A percentile compares a stretch with the other conserved stretches of the same genome.
Conservation (phyloP, 805 yeast genomes). For the Suhomyces vadensis region DNA sequence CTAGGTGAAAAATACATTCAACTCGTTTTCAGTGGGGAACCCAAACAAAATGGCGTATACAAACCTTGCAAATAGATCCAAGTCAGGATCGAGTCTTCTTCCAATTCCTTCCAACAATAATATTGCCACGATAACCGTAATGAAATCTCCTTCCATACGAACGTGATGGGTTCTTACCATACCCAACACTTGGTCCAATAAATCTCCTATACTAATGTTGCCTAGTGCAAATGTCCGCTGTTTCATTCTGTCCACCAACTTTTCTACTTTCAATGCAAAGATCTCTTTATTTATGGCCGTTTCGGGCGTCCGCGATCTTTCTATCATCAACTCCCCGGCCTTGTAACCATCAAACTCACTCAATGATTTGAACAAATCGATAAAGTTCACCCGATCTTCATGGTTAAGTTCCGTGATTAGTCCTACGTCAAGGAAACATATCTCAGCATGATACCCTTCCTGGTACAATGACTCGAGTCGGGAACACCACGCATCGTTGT, state of each 20-base stretch:
- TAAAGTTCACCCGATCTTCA: slow-evolving; percentile 75
- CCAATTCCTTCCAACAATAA: slow-evolving; percentile 92
- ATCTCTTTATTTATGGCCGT: slow-evolving; percentile 82
- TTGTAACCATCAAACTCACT: slow-evolving; percentile 90
- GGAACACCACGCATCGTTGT: slow-evolving; percentile 44
- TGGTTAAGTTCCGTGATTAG: slow-evolving; percentile 86
- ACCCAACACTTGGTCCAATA: slow-evolving; percentile 78
- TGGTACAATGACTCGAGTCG: slow-evolving; percentile 48
- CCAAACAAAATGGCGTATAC: slow-evolving; percentile 54
- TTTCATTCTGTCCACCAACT: slow-evolving; percentile 76
- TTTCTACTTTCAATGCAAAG: slow-evolving; percentile 85
- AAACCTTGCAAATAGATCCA: slow-evolving; percentile 95
- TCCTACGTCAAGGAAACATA: slow-evolving; percentile 92
- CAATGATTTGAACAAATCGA: slow-evolving; percentile 84
- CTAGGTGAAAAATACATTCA: too few relatives aligned
- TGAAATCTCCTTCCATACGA: slow-evolving; percentile 95
- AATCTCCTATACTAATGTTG: slow-evolving; percentile 86
- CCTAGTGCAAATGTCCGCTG: slow-evolving; percentile 91
- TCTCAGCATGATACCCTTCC: slow-evolving; percentile 74
- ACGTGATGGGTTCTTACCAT: slow-evolving; percentile 97
- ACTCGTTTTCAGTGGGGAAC: slow-evolving; percentile 39
- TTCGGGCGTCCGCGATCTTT: slow-evolving; percentile 91
- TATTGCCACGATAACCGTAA: slow-evolving; percentile 93
- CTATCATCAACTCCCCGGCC: slow-evolving; percentile 96
- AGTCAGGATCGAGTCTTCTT: slow-evolving; percentile 85